A percentile compares a stretch with the other conserved stretches of the same genome.
Evolutionary conservation across 306 rosid genomes (phyloP).

Genomic region (Trifolium dubium): DNA sequence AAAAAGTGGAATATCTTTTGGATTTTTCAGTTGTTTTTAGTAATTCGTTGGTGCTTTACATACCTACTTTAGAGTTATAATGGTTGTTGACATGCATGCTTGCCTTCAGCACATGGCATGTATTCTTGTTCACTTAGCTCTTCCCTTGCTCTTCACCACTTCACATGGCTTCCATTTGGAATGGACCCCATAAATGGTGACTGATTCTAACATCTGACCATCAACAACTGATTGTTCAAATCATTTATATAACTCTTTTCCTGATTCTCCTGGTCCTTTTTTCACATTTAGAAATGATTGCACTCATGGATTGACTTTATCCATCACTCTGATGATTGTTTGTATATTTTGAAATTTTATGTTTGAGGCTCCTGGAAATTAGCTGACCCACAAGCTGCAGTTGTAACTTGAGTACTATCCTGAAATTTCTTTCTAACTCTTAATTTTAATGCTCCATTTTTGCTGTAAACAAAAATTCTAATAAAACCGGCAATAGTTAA

Average conservation of each 20-base stretch:
- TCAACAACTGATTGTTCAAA: background rate
- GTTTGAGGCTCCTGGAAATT: background rate
- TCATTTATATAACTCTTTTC: background rate
- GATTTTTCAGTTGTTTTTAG: background rate
- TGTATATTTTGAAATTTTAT: constrained; percentile 2
- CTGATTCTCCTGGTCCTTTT: background rate
- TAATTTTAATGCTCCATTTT: background rate
- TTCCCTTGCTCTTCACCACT: constrained; percentile 32
- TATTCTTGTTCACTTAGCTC: constrained; percentile 13
- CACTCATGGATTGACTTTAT: background rate
- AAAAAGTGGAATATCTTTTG: background rate
- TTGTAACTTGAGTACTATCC: constrained; percentile 12
- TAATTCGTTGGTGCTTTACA: background rate
- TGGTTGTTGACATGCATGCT: constrained; percentile 9
- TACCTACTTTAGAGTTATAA: background rate
- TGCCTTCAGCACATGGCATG: background rate
- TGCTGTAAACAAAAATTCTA: background rate
- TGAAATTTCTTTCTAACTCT: constrained; percentile 14
- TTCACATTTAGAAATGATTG: background rate
- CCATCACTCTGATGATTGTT: constrained; percentile 1
- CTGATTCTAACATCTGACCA: constrained; percentile 32
- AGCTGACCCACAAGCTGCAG: constrained; percentile 5
- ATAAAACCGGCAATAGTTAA: background rate
- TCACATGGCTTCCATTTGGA: constrained; percentile 28
- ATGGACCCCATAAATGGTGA: constrained; percentile 22